Evolutionary conservation across 2,329 filamentous ascomycete genomes (phyloP), one percentile per base, ranked within the genome.

Genomic region (Colletotrichum costaricense): DNA sequence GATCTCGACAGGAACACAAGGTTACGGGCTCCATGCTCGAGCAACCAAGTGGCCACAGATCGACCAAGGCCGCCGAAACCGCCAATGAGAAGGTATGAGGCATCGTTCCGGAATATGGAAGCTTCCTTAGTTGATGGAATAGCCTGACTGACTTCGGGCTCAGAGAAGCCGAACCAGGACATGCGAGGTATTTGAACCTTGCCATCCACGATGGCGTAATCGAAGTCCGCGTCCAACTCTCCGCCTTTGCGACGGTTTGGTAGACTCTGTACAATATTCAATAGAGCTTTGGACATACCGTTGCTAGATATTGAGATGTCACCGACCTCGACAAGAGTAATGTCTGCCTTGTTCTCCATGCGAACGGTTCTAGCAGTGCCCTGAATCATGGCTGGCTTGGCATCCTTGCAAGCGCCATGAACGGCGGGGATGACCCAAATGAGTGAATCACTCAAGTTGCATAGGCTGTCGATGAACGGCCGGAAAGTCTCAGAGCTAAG

Each of bases 1-100:
- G 76, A 79, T 22, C 79, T 71, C 2, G 78, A 79, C 6, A 82
- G 68, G 63, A 80, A 76, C 5, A 78, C 72, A 28, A 81, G 70
- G 57, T 79, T 75, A 11, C 76, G 72, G 5, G 80, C 81, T 7
- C 80, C 80, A 12, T 76, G 73, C 58, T 79, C 76, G 11, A 79
- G 74, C 75, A 82, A 77, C 80, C 79, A 82, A 6, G 68, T 76
- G 1, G 79, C 72, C 19, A 81, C 67, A 8, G 77, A 76, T 6
- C 77, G 74, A 1, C 81, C 80, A 1, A 83, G 75, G 5, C 80
- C 81, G 14, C 81, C 80, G 3, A 82, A 68, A 12, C 81, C 80
- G 1, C 81, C 80, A 1, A 78, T 75, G 26, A 82, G 75, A 3
- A 82, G 76, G 64, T 82, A 82, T 1, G 66, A 42, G 1, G 12